Conservation (phyloP, 371 early-diverging fungal species). For the Mortierella sp. region DNA sequence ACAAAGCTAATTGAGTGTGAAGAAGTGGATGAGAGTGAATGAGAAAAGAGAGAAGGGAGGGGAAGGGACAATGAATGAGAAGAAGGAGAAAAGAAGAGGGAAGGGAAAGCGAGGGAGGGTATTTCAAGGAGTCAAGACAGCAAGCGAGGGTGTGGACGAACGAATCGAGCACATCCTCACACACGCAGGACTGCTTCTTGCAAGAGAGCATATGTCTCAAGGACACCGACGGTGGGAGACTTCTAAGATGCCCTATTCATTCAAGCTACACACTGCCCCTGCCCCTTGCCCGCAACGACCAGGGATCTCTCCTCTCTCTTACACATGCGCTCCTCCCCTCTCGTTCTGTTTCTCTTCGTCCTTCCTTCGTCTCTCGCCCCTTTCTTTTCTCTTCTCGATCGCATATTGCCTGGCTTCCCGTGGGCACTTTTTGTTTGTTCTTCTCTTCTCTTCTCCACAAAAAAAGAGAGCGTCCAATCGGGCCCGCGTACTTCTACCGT, state of each 20-base stretch:
- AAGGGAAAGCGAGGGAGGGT: too few species aligned
- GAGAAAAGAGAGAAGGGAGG: background rate
- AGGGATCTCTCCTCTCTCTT: background rate
- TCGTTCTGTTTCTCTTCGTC: background rate
- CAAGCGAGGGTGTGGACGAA: background rate
- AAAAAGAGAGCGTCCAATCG: background rate
- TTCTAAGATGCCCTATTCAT: too few species aligned
- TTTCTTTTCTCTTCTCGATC: background rate
- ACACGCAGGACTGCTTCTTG: background rate
- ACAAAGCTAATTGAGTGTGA: background rate
- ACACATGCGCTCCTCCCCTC: background rate
- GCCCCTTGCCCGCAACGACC: too few species aligned
- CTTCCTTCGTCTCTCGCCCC: background rate
- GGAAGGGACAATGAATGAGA: background rate
- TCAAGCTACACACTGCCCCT: too few species aligned
- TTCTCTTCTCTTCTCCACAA: slow-evolving; percentile 7
- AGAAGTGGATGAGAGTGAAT: background rate
- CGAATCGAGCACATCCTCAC: background rate
- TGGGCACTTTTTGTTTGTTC: background rate
- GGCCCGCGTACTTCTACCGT: background rate
- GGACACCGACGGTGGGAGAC: too few species aligned
- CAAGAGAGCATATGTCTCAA: too few species aligned
- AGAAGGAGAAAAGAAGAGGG: background rate
- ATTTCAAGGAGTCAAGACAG: background rate
- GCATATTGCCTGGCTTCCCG: background rate